These are phyloP conservation scores for Kluyveromyces aestuarii DNA, from an alignment of 805 yeast species.

Conservation along the genomic window DNA sequence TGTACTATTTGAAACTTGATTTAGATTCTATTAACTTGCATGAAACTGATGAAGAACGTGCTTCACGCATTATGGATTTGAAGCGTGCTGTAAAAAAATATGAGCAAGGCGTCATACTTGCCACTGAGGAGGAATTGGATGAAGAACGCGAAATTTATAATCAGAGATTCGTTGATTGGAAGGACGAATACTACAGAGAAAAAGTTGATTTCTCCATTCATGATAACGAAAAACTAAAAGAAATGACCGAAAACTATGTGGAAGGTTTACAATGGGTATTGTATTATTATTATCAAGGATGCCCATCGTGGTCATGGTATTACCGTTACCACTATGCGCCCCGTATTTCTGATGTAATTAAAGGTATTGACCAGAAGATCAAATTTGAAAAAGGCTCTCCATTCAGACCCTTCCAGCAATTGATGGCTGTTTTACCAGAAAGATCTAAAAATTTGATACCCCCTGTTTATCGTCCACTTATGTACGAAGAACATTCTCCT, in stretches of 20 bases:
- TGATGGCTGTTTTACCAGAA: conserved; percentile 96
- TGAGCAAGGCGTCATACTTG: conserved; percentile 51
- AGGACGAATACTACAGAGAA: conserved; percentile 72
- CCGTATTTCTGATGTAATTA: conserved; percentile 74
- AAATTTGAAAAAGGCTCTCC: conserved; percentile 66
- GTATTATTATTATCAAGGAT: conserved; percentile 81
- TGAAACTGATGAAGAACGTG: conserved; percentile 58
- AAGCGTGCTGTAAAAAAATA: conserved; percentile 53
- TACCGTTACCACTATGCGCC: conserved; percentile 89
- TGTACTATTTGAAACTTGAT: conserved; percentile 54
- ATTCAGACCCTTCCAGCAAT: conserved; percentile 86
- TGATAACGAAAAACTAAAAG: conserved; percentile 50
- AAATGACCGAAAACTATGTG: conserved; percentile 67
- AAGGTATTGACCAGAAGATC: conserved; percentile 59
- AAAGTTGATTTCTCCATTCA: conserved; percentile 63
- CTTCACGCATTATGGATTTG: conserved; percentile 41
- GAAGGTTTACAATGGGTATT: conserved; percentile 98
- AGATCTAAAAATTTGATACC: conserved; percentile 81
- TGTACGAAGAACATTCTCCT: conserved; percentile 81
- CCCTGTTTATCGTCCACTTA: conserved; percentile 60
- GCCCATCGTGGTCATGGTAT: conserved; percentile 95
- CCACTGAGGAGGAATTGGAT: conserved; percentile 42
- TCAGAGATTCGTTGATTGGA: conserved; percentile 72
- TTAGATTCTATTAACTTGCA: conserved; percentile 63
- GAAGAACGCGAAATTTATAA: conserved; percentile 57